phyloP scores from a whole-genome alignment of 768 basidiomycete species.

The Candolleomyces efflorescens region DNA sequence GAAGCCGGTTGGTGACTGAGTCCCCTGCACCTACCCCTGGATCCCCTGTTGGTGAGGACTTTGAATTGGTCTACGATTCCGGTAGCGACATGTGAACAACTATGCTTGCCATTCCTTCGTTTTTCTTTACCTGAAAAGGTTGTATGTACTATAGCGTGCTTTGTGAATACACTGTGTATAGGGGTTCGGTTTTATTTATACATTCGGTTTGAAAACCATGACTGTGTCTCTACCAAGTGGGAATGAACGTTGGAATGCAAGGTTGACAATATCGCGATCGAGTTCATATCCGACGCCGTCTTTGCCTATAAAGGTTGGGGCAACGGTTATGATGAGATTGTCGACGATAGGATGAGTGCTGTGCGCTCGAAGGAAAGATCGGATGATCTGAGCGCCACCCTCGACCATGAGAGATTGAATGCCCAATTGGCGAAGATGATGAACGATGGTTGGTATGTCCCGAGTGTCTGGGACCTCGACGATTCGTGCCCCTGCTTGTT shows the following conservation, averaged over 20 bases:
- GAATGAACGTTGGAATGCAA: neutral
- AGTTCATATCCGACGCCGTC: constrained; percentile 56
- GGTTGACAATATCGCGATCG: neutral
- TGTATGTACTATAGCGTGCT: neutral
- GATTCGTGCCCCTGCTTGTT: constrained; percentile 63
- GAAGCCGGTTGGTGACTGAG: neutral
- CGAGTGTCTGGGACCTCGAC: constrained; percentile 39
- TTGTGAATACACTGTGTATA: neutral
- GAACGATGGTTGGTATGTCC: constrained; percentile 11
- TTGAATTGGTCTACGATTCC: constrained; percentile 2
- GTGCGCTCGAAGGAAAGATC: constrained; percentile 50
- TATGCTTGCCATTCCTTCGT: neutral
- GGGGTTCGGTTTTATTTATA: neutral
- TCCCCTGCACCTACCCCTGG: neutral
- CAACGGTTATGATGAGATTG: constrained; percentile 76
- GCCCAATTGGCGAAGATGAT: constrained; percentile 52
- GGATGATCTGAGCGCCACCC: constrained; percentile 84
- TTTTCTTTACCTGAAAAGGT: constrained; percentile 1
- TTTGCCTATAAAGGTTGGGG: constrained; percentile 78
- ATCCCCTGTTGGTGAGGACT: neutral
- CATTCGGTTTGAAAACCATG: neutral
- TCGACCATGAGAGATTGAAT: constrained; percentile 89
- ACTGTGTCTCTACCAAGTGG: constrained; percentile 10
- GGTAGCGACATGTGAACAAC: neutral
- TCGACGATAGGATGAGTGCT: constrained; percentile 44